These are phyloP conservation scores for Beverwykella pulmonaria DNA, from an alignment of 495 filamentous ascomycete genomes.

Conservation along the genomic window DNA sequence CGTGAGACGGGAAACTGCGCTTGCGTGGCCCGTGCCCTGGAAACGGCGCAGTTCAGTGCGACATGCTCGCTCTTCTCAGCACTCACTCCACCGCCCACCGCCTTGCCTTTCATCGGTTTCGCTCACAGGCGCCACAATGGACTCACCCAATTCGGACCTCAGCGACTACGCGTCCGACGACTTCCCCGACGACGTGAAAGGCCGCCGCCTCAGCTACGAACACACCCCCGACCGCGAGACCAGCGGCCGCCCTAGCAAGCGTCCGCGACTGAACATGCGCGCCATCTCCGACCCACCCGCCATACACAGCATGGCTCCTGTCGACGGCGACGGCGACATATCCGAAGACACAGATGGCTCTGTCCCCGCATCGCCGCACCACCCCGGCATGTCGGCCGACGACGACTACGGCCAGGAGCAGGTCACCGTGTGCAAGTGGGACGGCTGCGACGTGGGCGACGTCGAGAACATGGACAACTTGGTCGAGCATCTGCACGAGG, in stretches of 20 bases:
- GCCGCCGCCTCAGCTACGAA: conserved; percentile 37
- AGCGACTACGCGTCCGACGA: conserved; percentile 40
- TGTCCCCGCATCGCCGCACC: conserved; percentile 69
- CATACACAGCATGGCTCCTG: conserved; percentile 22
- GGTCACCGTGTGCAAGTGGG: conserved; percentile 86
- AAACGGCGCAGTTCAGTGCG: not conserved
- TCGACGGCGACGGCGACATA: conserved; percentile 56
- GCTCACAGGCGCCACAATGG: conserved; percentile 28
- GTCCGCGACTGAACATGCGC: conserved; percentile 39
- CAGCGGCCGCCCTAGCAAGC: conserved; percentile 45
- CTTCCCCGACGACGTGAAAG: conserved; percentile 40
- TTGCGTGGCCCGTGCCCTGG: conserved; percentile 9
- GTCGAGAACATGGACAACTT: conserved; percentile 90
- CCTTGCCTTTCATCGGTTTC: no score
- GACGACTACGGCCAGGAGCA: conserved; percentile 72
- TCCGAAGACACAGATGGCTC: conserved; percentile 87
- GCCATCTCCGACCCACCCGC: conserved; percentile 31
- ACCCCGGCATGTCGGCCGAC: conserved; percentile 71
- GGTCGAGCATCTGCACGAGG: conserved; percentile 89
- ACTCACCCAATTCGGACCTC: conserved; percentile 36
- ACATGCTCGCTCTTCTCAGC: not conserved
- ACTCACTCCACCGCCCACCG: not conserved
- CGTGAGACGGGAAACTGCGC: conserved; percentile 2
- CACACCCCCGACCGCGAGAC: conserved; percentile 36
- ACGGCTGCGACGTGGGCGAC: conserved; percentile 78